These are phyloP conservation scores for Beauveria varroae DNA, from an alignment of 2,329 filamentous ascomycete genomes.

Conservation along the genomic window DNA sequence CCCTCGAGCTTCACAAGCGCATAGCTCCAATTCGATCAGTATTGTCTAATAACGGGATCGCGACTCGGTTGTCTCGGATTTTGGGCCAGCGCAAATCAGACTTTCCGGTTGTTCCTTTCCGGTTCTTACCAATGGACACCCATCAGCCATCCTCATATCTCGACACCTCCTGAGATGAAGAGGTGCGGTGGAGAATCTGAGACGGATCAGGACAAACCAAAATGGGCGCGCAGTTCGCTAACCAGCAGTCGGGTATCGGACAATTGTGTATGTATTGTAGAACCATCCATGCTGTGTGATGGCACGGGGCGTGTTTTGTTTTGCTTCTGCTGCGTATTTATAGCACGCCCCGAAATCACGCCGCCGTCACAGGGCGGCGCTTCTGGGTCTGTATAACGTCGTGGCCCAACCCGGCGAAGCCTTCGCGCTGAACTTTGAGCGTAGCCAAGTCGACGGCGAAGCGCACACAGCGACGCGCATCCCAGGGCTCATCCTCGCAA, in stretches of 20 bases:
- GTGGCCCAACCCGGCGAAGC: constrained; percentile 48
- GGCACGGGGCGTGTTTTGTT: neutral
- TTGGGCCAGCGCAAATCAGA: neutral
- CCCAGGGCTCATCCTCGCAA: constrained; percentile 35
- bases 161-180: too few relatives aligned
- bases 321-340: neutral
- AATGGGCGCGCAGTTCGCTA: neutral
- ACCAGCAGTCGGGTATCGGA: neutral
- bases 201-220: neutral
- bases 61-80: constrained; percentile 1
- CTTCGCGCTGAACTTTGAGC: constrained; percentile 59
- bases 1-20: neutral
- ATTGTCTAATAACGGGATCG: neutral
- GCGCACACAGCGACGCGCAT: constrained; percentile 37
- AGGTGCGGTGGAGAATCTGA: neutral
- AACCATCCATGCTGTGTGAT: neutral
- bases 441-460: constrained; percentile 63
- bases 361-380: neutral
- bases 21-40: neutral
- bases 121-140: neutral
- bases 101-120: neutral
- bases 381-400: constrained; percentile 14
- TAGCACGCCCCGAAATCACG: neutral
- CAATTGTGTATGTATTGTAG: neutral
- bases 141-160: too few relatives aligned